Base-by-base conservation (phyloP, 2,329 filamentous ascomycete species). In the Shiraia sp. region DNA sequence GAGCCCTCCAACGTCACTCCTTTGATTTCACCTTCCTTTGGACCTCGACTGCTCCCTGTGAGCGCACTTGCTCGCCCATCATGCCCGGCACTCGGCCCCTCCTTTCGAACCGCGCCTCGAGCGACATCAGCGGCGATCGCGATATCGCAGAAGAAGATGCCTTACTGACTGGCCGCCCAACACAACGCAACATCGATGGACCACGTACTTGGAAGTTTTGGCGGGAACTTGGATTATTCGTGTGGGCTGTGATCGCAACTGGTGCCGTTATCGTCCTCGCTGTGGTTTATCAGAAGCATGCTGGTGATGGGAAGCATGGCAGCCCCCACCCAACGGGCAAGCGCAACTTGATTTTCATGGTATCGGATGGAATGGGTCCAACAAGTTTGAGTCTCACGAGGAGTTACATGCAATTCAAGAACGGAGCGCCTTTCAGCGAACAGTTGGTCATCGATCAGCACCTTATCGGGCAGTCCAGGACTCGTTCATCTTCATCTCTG, bases 301-400 rank as follows among this genome's bases (percentile, higher is more conserved):
- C 79, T 41, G 63, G 64, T 13, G 57, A 63, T 25, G 32, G 55
- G 19, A 55, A 63, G 13, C 58, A 60, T 27, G 61, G 53, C 42
- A 66, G 58, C 26, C 60, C 65, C 9, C 53, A 55, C 25, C 60
- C 77, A 41, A 71, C 60, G 19, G 82, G 83, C 37, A 99, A 97
- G 77, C 82, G 89, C 40, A 99, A 97, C 71, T 78, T 99, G 38
- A 86, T 99, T 59, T 97, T 99, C 76, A 99, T 99, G 93, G 92
- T 99, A 26, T 96, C 90, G 1, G 93, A 99, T 69, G 93, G 93
- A 62, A 99, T 99, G 93, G 93, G 93, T 0, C 93, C 93, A 6
- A 89, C 93, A 7, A 92, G 89, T 57, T 78, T 99, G 39, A 87
- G 87, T 17, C 72, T 99, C 66, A 96, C 93, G 6, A 81, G 93